Conservation (phyloP, 1,139 yeast genomes). For the Spathaspora jeffriesii region DNA sequence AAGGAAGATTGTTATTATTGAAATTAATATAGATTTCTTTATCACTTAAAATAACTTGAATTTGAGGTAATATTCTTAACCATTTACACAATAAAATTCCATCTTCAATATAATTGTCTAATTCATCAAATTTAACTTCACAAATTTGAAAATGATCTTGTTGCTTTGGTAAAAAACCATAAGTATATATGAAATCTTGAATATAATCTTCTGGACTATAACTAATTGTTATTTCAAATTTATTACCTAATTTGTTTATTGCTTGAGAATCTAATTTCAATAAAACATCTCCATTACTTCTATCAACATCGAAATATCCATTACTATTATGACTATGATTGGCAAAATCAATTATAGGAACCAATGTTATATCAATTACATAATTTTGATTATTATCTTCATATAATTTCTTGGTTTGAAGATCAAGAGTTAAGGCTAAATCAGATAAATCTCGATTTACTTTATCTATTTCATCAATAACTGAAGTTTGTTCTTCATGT, state of each 20-base stretch:
- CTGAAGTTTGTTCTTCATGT: conserved; percentile 10
- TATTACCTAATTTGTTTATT: conserved; percentile 9
- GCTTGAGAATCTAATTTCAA: conserved; percentile 22
- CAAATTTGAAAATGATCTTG: conserved; percentile 14
- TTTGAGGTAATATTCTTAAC: conserved; percentile 25
- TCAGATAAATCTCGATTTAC: conserved; percentile 6
- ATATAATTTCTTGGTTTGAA: conserved; percentile 5
- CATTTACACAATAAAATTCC: conserved; percentile 20
- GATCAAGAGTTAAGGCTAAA: conserved; percentile 6
- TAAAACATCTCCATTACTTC: conserved; percentile 44
- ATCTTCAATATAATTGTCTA: conserved; percentile 8
- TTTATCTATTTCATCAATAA: conserved; percentile 2
- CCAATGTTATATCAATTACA: conserved; percentile 54
- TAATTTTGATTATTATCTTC: conserved; percentile 29
- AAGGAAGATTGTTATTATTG: conserved; percentile 15
- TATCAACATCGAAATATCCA: conserved; percentile 65
- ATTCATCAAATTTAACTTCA: conserved; percentile 12
- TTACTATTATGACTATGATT: conserved; percentile 53
- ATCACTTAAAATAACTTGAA: conserved; percentile 18
- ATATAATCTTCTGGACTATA: conserved; percentile 51
- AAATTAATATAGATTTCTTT: conserved; percentile 20
- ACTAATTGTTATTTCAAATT: conserved; percentile 39
- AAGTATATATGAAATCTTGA: conserved; percentile 46
- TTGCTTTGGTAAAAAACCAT: conserved; percentile 47
- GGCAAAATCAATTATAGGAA: conserved; percentile 68